Base-by-base conservation (phyloP, 129 eudicot species). In the Centrapalus pauciflorus region DNA sequence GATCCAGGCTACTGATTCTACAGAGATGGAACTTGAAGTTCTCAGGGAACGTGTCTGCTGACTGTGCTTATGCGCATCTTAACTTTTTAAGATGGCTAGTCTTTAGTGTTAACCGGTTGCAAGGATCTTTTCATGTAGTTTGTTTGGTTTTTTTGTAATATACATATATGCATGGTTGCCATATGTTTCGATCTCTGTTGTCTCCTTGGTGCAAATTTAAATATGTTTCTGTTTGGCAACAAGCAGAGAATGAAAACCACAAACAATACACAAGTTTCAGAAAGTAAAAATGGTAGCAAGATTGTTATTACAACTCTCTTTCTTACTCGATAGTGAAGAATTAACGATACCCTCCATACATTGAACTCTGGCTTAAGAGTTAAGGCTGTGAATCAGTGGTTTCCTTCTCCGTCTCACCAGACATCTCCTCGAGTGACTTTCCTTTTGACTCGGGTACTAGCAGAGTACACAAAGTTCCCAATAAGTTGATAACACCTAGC, bases 1-100 rank as follows among this genome's bases (percentile, higher is more conserved):
- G 68, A 85, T 85, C 70, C 93, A 85, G 65, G 93, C 88, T 16
- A 82, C 93, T 55, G 93, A 85, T 62, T 66, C 85, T 38, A 59
- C 88, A 4, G 93, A 85, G 49, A 74, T 85, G 88, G 93, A 79
- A 20, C 88, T 85, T 6, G 85, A 79, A 25, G 85, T 77, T 52
- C 82, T 85, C 29, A 72, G 38, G 65, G 85, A 82, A 28, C 88
- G 88, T n/a, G 83, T 84, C 20, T 55, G 79, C 61, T 79, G 30
- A 69, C 52, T 5, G 11, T 4, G 5, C 23, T 30, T 67, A 33
- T 52, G 51, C 32, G 12, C 32, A n/a, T n/a, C n/a, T n/a, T n/a
- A n/a, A n/a, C n/a, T n/a, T n/a, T n/a, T n/a, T n/a, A n/a, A n/a
- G n/a, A n/a, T n/a, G n/a, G n/a, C 26, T 5, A 21, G 34, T 24